phyloP scores from a whole-genome alignment of 2,329 filamentous ascomycete genomes.

The Gnomoniopsis sp. region DNA sequence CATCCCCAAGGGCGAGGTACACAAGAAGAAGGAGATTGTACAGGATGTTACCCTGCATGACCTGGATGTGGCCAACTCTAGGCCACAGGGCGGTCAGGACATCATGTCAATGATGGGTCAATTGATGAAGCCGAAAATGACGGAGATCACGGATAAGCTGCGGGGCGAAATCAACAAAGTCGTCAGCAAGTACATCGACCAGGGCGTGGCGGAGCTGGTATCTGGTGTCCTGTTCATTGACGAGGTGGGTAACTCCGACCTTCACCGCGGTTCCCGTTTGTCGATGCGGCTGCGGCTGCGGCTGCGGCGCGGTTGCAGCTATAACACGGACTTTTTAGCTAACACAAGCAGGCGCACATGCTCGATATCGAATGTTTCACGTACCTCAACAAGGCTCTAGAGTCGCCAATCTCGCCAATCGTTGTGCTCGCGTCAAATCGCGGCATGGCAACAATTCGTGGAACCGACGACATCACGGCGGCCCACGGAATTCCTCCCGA shows the following conservation, averaged over 20 bases:
- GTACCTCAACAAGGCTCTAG: conserved; percentile 96
- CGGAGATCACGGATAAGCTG: conserved; percentile 97
- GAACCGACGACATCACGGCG: conserved; percentile 75
- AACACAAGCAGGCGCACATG: conserved; percentile 78
- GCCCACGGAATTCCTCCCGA: conserved; percentile 94
- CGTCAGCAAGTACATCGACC: conserved; percentile 97
- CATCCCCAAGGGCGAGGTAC: conserved; percentile 96
- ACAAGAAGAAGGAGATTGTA: conserved; percentile 99
- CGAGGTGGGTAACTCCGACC: conserved; percentile 59
- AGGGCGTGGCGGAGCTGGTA: conserved; percentile 96
- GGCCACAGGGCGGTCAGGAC: conserved; percentile 95
- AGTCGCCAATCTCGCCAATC: conserved; percentile 91
- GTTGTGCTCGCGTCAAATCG: conserved; percentile 97
- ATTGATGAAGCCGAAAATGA: conserved; percentile 99
- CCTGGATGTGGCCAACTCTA: conserved; percentile 89
- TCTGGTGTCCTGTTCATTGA: conserved; percentile 98
- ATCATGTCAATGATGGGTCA: conserved; percentile 99
- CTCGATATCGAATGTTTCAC: conserved; percentile 99
- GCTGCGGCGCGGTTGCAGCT: not conserved
- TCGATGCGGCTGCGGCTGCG: not conserved
- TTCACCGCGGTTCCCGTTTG: not conserved
- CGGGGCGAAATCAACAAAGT: conserved; percentile 98
- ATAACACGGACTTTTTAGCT: conserved; percentile 16
- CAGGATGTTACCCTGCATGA: conserved; percentile 98
- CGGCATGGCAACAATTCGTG: conserved; percentile 88